Evolutionary conservation across 169 alveolate species (phyloP), one percentile per base, ranked within the genome.

Genomic region (Besnoitia besnoiti): DNA sequence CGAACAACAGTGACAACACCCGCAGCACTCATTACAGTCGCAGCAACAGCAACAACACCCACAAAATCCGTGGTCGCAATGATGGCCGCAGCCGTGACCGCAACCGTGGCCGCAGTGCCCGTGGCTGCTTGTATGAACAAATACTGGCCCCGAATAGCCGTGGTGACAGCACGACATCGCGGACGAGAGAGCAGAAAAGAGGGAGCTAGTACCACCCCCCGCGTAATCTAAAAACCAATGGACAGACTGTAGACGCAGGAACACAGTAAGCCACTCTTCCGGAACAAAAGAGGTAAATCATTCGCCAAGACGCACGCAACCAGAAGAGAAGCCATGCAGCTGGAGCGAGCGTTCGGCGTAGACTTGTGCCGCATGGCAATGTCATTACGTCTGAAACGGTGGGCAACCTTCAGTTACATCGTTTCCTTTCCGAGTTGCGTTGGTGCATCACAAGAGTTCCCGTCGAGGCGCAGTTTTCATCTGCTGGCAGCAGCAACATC

Each of bases 81-180:
- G 82, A 35, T 37, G 47, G 46, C 46, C 47, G n/a, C 82, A 73
- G 46, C 46, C 82, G 46, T 37, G 46, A 24, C 82, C 82, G 82
- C 46, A 37, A 42, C n/a, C 39, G 12, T 37, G 47, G 2, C 82
- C 39, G 46, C 46, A 37, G 46, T 37, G 47, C n/a, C 82, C 82
- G 82, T 73, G 82, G 46, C 46, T n/a, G 82, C 82, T 73, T 2
- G 82, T 35, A 73, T 73, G 82, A 73, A 73, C 82, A 73, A 73
- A 35, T 42, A 73, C 82, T 0, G 82, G 82, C 24, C 82, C 82
- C 47, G 39, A 37, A 73, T 42, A 73, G 82, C 82, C 82, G 82
- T 73, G 46, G 82, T 73, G 82, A 37, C 82, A 37, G 82, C 82
- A 73, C 82, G 82, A 73, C 82, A 73, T 73, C 47, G 82, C 82